These are phyloP conservation scores for Colletotrichum cuscutae DNA, from an alignment of 2,329 filamentous ascomycete genomes.

Conservation along the genomic window DNA sequence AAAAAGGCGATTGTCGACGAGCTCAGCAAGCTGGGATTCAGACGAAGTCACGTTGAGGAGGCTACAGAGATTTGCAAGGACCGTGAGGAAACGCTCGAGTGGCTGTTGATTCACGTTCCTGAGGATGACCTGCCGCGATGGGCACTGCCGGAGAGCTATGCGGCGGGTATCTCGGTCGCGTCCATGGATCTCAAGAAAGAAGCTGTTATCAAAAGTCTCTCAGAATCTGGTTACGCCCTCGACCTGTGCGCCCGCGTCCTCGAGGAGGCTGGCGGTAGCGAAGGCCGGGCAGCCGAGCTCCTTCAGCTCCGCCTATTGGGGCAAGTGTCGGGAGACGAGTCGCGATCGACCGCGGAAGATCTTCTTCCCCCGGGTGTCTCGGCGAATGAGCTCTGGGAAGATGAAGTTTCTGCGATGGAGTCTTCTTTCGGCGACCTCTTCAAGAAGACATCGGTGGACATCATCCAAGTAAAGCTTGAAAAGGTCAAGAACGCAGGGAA, in stretches of 20 bases:
- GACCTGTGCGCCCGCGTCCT: conserved; percentile 86
- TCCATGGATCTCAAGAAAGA: conserved; percentile 85
- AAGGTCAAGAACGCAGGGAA: conserved; percentile 62
- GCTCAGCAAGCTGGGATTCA: conserved; percentile 82
- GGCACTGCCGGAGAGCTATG: conserved; percentile 92
- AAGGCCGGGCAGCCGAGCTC: conserved; percentile 80
- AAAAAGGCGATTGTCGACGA: conserved; percentile 75
- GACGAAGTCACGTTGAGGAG: conserved; percentile 89
- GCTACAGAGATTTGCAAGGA: conserved; percentile 90
- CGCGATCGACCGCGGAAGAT: conserved; percentile 31
- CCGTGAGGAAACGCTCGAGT: conserved; percentile 91
- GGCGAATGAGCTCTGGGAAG: conserved; percentile 78
- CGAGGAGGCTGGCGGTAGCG: conserved; percentile 76
- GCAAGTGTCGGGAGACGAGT: conserved; percentile 21
- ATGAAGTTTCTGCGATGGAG: conserved; percentile 85
- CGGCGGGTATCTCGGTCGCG: conserved; percentile 87
- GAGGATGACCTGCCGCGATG: conserved; percentile 95
- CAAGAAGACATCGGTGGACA: conserved; percentile 65
- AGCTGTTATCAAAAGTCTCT: conserved; percentile 82
- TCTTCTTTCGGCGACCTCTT: conserved; percentile 87
- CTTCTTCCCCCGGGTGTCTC: conserved; percentile 41
- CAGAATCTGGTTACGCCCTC: conserved; percentile 83
- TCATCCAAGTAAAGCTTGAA: conserved; percentile 77
- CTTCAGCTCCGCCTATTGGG: conserved; percentile 66
- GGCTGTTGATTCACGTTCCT: conserved; percentile 95